Evolutionary conservation across 2,329 filamentous ascomycete species (phyloP), one percentile per base, ranked within the genome.

Genomic region (Trematosphaeria pertusa): DNA sequence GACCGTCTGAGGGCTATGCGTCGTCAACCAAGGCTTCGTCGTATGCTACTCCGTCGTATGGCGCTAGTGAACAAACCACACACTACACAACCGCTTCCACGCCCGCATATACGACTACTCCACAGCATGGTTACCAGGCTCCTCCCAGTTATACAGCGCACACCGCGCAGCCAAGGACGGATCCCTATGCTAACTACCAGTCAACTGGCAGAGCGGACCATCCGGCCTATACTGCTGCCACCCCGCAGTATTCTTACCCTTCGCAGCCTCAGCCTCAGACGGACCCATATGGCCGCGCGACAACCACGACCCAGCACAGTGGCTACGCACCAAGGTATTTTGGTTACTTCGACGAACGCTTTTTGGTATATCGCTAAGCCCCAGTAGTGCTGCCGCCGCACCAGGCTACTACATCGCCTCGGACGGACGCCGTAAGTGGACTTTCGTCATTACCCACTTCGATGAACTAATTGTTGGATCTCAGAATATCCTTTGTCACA

Each of bases 311-410:
- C 61, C 46, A 51, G 59, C 26, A 51, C 64, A 33, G 41, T 64
- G 51, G 33, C 59, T 40, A 50, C 61, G 51, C 7, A 28, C 63
- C 69, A 65, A 73, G 71, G 71, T 73, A 73, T 73, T 73, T 72
- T 69, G 67, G 70, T 58, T 69, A 70, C 50, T 66, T 55, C 55
- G 62, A 70, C 60, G 61, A 65, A 37, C 51, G 55, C 37, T 72
- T 56, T 67, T 69, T 70, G 69, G 70, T 67, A 54, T 70, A 69
- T 67, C 65, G 64, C 70, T 73, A 72, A 73, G 63, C 62, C 64
- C 59, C 48, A 48, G 46, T 62, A 70, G 65, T 65, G 40, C 62
- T 50, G 58, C 59, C 46, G 58, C 63, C 48, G 57, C 59, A 24
- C 65, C 67, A 46, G 66, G 68, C 43, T 71, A 68, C 52, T 71